These are phyloP conservation scores for Meyerozyma elateridarum DNA, from an alignment of 1,139 yeast genomes.

Conservation along the genomic window DNA sequence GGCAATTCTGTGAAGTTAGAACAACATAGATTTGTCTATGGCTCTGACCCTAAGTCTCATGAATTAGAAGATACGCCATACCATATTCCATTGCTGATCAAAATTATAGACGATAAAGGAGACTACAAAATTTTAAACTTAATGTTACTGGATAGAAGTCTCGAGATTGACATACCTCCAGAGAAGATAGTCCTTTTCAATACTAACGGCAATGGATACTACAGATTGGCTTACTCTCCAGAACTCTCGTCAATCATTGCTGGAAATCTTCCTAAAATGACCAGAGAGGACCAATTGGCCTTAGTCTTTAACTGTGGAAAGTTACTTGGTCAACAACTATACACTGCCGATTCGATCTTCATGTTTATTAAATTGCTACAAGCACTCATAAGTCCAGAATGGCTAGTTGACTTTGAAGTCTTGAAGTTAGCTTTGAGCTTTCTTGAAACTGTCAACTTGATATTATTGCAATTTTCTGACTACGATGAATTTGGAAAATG, in stretches of 20 bases:
- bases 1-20: conserved; percentile 23
- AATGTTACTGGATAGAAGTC: conserved; percentile 45
- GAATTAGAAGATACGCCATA: conserved; percentile 42
- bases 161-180: conserved; percentile 28
- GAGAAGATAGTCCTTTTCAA: conserved; percentile 35
- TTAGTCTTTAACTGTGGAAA: conserved; percentile 36
- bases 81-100: conserved; percentile 51
- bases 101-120: conserved; percentile 21
- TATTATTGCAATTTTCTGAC: conserved; percentile 25
- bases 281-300: conserved; percentile 27
- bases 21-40: conserved; percentile 7
- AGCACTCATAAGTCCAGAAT: conserved; percentile 17
- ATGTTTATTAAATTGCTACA: conserved; percentile 27
- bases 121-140: conserved; percentile 32
- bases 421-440: conserved; percentile 27
- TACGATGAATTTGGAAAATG: conserved; percentile 20
- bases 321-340: conserved; percentile 16
- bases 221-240: conserved; percentile 26
- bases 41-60: neutral
- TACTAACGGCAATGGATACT: conserved; percentile 44
- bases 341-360: conserved; percentile 20
- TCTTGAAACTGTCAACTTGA: conserved; percentile 28
- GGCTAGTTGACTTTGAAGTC: conserved; percentile 22
- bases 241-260: conserved; percentile 15
- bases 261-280: conserved; percentile 20